Percentiles rank a stretch among this genome's conserved stretches.
Conservation (phyloP, 2,329 filamentous ascomycete genomes). For the Ceratocystis cacaofunesta region DNA sequence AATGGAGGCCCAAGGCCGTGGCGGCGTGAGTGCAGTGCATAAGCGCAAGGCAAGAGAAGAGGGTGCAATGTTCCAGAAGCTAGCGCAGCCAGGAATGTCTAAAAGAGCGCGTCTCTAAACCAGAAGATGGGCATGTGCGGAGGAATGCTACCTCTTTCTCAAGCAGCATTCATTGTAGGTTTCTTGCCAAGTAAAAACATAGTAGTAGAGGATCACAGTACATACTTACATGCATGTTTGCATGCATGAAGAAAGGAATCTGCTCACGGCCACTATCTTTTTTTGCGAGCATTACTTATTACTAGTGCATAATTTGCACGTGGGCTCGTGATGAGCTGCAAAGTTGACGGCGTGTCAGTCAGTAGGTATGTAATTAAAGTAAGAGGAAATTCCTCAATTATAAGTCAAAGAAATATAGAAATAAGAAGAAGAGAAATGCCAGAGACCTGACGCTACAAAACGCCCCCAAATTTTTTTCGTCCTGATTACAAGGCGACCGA, state of each 20-base stretch:
- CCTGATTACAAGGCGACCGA: neutral
- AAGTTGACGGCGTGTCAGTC: neutral
- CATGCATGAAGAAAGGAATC: neutral
- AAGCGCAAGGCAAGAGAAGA: conserved; percentile 13
- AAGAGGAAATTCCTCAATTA: neutral
- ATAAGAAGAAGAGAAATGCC: neutral
- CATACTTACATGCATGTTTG: neutral
- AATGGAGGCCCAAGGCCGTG: conserved; percentile 23
- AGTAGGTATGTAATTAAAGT: neutral
- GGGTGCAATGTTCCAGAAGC: conserved; percentile 8
- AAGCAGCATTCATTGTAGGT: neutral
- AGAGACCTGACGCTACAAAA: neutral
- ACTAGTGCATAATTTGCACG: neutral
- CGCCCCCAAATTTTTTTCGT: neutral
- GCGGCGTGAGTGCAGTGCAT: conserved; percentile 4
- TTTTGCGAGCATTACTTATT: neutral
- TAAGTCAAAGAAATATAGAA: neutral
- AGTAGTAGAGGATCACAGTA: conserved; percentile 7
- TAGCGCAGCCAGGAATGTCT: neutral
- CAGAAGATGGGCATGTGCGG: neutral
- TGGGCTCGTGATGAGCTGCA: neutral
- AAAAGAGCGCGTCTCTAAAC: conserved; percentile 9
- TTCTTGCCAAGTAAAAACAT: neutral
- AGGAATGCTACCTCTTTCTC: neutral
- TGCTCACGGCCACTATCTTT: neutral